Percentiles rank a stretch among this genome's conserved stretches.
These are phyloP conservation scores for Posidonia australis DNA, from an alignment of 106 monocot species.

Conservation along the genomic window DNA sequence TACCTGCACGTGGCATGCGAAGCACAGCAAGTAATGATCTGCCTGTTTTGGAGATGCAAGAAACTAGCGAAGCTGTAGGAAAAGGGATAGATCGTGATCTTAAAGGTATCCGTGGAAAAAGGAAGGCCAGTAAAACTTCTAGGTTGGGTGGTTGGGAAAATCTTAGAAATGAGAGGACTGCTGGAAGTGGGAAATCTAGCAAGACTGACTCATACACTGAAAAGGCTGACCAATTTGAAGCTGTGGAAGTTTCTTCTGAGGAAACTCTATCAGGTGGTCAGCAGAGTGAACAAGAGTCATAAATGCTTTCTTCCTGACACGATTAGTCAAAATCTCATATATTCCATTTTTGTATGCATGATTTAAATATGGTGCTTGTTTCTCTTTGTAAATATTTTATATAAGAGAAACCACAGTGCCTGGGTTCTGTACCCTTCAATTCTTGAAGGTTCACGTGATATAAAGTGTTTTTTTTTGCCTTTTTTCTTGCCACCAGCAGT, in stretches of 20 bases:
- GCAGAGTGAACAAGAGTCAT: slow-evolving; percentile 21
- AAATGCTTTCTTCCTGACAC: background rate
- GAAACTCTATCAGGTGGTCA: slow-evolving; percentile 22
- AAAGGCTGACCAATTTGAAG: slow-evolving; percentile 5
- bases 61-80: slow-evolving; percentile 11
- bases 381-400: slow-evolving; percentile 12
- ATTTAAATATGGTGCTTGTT: background rate
- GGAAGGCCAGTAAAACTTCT: slow-evolving; percentile 15
- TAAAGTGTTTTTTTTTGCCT: background rate
- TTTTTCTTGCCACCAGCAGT: background rate
- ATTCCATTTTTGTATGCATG: slow-evolving; percentile 7
- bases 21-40: slow-evolving; percentile 10
- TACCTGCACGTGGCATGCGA: slow-evolving; percentile 8
- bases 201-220: slow-evolving; percentile 11
- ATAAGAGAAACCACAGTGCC: slow-evolving; percentile 1
- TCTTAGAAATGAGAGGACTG: slow-evolving; percentile 6
- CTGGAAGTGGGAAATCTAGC: slow-evolving; percentile 21
- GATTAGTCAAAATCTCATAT: background rate
- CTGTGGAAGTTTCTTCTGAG: slow-evolving; percentile 24
- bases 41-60: slow-evolving; percentile 7
- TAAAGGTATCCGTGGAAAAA: slow-evolving; percentile 13
- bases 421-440: background rate
- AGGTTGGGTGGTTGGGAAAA: slow-evolving; percentile 11
- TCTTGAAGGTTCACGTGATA: background rate
- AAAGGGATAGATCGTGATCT: slow-evolving; percentile 8